A percentile compares a stretch with the other conserved stretches of the same genome.
Evolutionary conservation across 192 early-diverging fungal genomes (phyloP).

Genomic region (Podila clonocystis): DNA sequence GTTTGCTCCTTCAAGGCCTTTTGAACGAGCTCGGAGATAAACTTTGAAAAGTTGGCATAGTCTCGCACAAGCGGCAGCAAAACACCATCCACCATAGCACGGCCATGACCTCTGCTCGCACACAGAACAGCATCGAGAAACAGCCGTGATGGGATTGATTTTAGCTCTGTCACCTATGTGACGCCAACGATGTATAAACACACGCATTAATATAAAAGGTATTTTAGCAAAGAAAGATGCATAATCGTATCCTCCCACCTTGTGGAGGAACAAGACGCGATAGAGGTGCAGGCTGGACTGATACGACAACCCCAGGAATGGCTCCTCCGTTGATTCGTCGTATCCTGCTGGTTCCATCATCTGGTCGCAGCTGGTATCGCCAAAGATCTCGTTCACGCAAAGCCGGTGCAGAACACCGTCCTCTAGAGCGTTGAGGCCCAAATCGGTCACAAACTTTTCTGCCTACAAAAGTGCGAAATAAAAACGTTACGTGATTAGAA

Average conservation of each 20-base stretch:
- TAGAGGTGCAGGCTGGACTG: constrained; percentile 8
- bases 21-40: constrained; percentile 26
- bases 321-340: neutral
- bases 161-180: constrained; percentile 17
- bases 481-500: neutral
- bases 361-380: neutral
- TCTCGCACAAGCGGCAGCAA: constrained; percentile 17
- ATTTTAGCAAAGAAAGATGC: neutral
- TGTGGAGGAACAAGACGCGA: constrained; percentile 16
- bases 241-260: constrained; percentile 4
- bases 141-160: constrained; percentile 34
- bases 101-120: constrained; percentile 29
- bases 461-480: neutral
- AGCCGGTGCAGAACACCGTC: constrained; percentile 25
- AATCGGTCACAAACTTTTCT: neutral
- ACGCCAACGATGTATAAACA: neutral
- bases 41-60: constrained; percentile 11
- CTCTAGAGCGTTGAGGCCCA: constrained; percentile 20
- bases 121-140: constrained; percentile 27
- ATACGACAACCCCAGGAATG: constrained; percentile 3
- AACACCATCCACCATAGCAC: constrained; percentile 38
- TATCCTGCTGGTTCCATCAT: neutral
- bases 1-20: constrained; percentile 38
- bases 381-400: constrained; percentile 27
- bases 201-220: neutral